Evolutionary conservation across 2,329 filamentous ascomycete genomes (phyloP), one percentile per base, ranked within the genome.

Genomic region (Diplodia mutila): DNA sequence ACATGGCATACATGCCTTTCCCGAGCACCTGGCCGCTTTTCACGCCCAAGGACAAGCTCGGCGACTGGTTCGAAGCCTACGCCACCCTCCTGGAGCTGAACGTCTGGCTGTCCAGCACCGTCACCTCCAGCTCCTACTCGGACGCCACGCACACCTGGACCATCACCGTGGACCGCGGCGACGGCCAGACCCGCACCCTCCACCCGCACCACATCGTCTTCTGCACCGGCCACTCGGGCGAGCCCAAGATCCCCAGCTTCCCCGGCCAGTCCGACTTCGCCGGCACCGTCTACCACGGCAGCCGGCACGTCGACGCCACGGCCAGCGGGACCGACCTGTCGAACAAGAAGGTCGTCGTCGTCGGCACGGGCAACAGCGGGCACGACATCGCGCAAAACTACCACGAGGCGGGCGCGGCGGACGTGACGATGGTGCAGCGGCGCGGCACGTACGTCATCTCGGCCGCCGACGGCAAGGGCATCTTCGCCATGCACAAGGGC

Each of bases 361-460:
- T 92, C 0, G 90, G 90, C 1, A 88, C 86, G 1, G 90, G 89
- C 75, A 91, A 91, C 76, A 90, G 87, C 0, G 87, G 83, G 6
- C 88, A 90, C 71, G 90, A 91, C 70, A 91, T 91, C 66, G 86
- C 87, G 0, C 89, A 91, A 67, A 87, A 91, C 69, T 91, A 85
- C 72, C 83, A 85, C 42, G 88, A 91, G 71, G 86, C 87, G 61
- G 90, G 90, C 0, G 89, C 88, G 69, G 80, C 86, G 2, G 79
- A 86, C 3, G 85, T 91, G 1, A 92, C 90, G 0, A 89, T 92
- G 76, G 83, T 92, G 0, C 90, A 92, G 76, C 85, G 90, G 3
- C 87, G 85, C 0, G 86, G 84, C 8, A 91, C 90, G 0, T 86
- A 85, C 65, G 88, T 92, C 3, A 81, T 91, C 0, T 85, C 87